Conservation (phyloP, 2,329 filamentous ascomycete species). For the Pseudogymnoascus sp. region DNA sequence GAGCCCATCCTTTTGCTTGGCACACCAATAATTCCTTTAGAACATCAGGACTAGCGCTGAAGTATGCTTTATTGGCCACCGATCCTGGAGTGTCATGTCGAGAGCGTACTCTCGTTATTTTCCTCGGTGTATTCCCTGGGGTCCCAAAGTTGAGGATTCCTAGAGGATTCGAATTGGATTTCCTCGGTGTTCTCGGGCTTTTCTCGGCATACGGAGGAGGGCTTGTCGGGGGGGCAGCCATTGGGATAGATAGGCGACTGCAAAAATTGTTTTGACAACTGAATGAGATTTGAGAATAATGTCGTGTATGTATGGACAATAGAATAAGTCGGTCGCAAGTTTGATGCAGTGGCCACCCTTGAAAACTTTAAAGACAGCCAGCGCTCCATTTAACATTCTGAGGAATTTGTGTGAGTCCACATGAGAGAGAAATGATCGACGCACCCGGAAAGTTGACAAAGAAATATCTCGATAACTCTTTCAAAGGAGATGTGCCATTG, state of each 20-base stretch:
- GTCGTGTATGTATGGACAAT: not conserved
- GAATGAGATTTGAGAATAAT: not conserved
- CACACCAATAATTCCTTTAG: not conserved
- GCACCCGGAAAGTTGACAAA: not conserved
- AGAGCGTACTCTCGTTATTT: not conserved
- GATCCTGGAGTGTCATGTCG: not conserved
- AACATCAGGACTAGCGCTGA: not conserved
- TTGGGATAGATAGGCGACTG: not conserved
- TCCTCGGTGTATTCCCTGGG: not conserved
- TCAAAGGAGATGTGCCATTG: not conserved
- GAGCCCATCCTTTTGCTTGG: not conserved
- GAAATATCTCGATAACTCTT: not conserved
- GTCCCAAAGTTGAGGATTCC: not conserved
- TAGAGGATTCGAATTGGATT: not conserved
- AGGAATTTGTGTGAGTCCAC: not conserved
- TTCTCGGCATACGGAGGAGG: not conserved
- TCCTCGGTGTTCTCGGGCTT: not conserved
- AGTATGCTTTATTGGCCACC: not conserved
- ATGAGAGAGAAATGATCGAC: not conserved
- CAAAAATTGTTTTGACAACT: not conserved
- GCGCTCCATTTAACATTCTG: not conserved
- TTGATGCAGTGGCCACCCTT: not conserved
- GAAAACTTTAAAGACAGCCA: not conserved
- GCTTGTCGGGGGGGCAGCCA: not conserved
- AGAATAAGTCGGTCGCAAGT: not conserved